A percentile compares a stretch with the other conserved stretches of the same genome.
These are phyloP conservation scores for Eimeria sp. DNA, from an alignment of 169 alveolate species.

Conservation along the genomic window DNA sequence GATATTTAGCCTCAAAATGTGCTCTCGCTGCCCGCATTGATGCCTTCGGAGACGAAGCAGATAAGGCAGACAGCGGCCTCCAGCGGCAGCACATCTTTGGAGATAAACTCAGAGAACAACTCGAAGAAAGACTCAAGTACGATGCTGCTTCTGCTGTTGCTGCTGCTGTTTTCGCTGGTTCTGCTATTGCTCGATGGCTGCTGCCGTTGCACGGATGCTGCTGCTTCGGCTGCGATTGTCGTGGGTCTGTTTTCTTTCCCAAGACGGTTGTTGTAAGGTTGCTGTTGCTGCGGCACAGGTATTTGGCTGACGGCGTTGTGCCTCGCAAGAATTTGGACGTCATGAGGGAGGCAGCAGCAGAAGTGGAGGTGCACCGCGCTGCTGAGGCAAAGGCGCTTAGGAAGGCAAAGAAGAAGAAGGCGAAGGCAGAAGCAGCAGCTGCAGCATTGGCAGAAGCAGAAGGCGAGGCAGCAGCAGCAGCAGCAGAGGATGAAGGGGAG, in stretches of 20 bases:
- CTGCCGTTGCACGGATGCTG: neutral
- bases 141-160: neutral
- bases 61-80: neutral
- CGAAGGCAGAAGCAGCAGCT: neutral
- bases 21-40: conserved; percentile 99
- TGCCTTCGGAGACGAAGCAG: conserved; percentile 90
- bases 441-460: conserved; percentile 1
- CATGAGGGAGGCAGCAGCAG: conserved; percentile 89
- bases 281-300: conserved; percentile 67
- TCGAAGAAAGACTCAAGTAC: conserved; percentile 96
- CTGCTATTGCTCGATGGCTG: too few species aligned
- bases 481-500: neutral
- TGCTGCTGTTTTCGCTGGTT: neutral
- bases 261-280: neutral
- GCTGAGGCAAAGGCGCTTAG: conserved; percentile 47
- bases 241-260: neutral
- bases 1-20: conserved; percentile 99
- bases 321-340: conserved; percentile 91
- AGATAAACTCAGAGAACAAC: conserved; percentile 95
- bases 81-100: conserved; percentile 95
- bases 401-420: conserved; percentile 25
- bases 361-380: conserved; percentile 41
- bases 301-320: conserved; percentile 90
- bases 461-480: conserved; percentile 4
- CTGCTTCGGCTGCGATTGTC: neutral